Base-by-base conservation (phyloP, 768 basidiomycete species). In the Amanita pseudoporphyria region DNA sequence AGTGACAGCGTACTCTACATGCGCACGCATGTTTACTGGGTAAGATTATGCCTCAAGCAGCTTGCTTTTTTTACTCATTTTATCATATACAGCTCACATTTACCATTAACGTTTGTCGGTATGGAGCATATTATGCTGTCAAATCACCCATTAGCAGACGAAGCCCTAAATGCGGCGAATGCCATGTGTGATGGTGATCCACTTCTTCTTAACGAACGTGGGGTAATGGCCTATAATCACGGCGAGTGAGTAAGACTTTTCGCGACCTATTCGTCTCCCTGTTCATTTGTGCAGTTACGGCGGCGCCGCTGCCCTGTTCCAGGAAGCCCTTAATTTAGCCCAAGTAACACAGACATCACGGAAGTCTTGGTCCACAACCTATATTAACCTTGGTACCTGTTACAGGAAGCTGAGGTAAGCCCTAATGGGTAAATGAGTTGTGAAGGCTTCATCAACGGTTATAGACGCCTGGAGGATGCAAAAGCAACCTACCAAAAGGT, bases 121-220 rank as follows among this genome's bases (percentile, higher is more conserved):
- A 98, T 97, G 94, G 95, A 99, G 64, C 89, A 98, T 56, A 88
- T 99, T 32, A 84, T 85, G 60, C 72, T 99, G 6, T 87, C 84
- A 24, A 91, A 97, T 54, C 74, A 80, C 54, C 61, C 66, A 19
- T 72, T 91, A 39, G 96, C 96, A 3, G 84, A 88, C 43, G 95
- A 98, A 60, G 87, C 95, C 14, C 73, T 99, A 36, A 74, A 79
- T 53, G 89, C 93, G 1, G 85, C 94, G 3, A 70, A 82, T 56
- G 66, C 73, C 3, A 83, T 94, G 70, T 94, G 93, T 60, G 77
- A 85, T 53, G 81, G 78, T 7, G 96, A 99, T 60, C 94, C 96
- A 32, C 68, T 97, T 49, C 71, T 97, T 40, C 72, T 85, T 49
- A 98, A 98, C 60, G 96, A 99, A 67, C 71, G 87, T 19, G 96